Base-by-base conservation (phyloP, 2,329 filamentous ascomycete genomes). In the Paecilomyces formosus region DNA sequence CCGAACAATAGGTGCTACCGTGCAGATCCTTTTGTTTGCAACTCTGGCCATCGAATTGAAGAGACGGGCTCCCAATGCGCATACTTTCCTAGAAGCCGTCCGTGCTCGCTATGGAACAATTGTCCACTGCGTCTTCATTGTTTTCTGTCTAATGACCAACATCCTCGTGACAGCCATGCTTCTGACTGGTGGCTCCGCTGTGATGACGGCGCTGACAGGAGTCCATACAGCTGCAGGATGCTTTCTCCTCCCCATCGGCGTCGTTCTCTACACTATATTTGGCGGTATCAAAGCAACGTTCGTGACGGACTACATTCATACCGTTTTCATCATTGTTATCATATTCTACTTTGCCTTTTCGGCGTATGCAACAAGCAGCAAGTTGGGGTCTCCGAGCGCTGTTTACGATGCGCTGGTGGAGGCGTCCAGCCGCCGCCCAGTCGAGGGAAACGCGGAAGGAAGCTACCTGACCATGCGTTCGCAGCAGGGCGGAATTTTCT, bases 31-130 rank as follows among this genome's bases (percentile, higher is more conserved):
- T 28, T 80, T 97, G 1, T 96, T 97, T 67, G 91, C 92, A 1
- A 95, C 91, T 0, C 82, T 96, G 28, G 92, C 92, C 30, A 96
- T 96, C 65, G 90, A 95, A 72, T 76, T 96, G 56, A 97, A 96
- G 79, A 82, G 89, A 64, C 85, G 89, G 58, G 90, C 91, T 0
- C 92, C 92, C 0, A 95, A 96, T 69, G 92, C 91, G 0, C 92
- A 96, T 63, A 86, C 84, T 0, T 92, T 91, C 72, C 83, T 95
- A 9, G 91, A 96, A 76, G 88, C 90, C 54, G 89, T 95, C 67
- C 84, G 84, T 59, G 90, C 90, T 22, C 84, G 91, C 62, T 96
- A 95, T 74, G 91, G 92, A 33, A 78, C 80, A 4, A 68, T 77
- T 22, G 86, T 89, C 0, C 92, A 96, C 68, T 76, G 86, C 6